These are phyloP conservation scores for Saccharum officinarum DNA, from an alignment of 176 grass and related monocot genomes.

Conservation along the genomic window DNA sequence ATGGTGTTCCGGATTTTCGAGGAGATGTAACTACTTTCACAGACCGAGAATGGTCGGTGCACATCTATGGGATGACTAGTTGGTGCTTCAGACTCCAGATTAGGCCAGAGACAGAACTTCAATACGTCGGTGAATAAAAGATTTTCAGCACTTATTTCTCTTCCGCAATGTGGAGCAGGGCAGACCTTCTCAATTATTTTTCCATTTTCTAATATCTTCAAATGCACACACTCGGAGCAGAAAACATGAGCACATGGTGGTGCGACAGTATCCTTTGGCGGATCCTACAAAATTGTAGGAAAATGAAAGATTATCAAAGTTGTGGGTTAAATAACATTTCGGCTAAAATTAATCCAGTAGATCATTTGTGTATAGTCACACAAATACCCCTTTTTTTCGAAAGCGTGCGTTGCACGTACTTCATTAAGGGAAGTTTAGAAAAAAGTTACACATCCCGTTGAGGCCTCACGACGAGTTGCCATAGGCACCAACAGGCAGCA, in stretches of 20 bases:
- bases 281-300: conserved; percentile 46
- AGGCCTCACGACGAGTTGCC: too few species aligned
- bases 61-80: conserved; percentile 19
- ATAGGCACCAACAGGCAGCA: too few species aligned
- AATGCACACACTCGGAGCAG: conserved; percentile 69
- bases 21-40: conserved; percentile 67
- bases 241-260: conserved; percentile 84
- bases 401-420: too few species aligned
- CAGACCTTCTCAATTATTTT: conserved; percentile 43
- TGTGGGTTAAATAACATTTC: conserved; percentile 12
- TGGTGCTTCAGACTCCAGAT: conserved; percentile 42
- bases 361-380: neutral
- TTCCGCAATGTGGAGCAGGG: conserved; percentile 46
- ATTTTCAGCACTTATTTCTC: conserved; percentile 43
- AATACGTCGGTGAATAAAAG: conserved; percentile 62
- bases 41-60: conserved; percentile 36
- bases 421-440: too few species aligned
- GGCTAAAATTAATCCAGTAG: neutral
- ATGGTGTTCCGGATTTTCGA: conserved; percentile 67
- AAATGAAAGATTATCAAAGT: neutral
- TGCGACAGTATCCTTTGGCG: conserved; percentile 66
- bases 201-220: neutral
- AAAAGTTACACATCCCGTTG: too few species aligned
- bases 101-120: conserved; percentile 49
- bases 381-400: neutral